A percentile compares a stretch with the other conserved stretches of the same genome.
Evolutionary conservation across 1,284 basidiomycete species (phyloP).

Genomic region (Peniophora sp.): DNA sequence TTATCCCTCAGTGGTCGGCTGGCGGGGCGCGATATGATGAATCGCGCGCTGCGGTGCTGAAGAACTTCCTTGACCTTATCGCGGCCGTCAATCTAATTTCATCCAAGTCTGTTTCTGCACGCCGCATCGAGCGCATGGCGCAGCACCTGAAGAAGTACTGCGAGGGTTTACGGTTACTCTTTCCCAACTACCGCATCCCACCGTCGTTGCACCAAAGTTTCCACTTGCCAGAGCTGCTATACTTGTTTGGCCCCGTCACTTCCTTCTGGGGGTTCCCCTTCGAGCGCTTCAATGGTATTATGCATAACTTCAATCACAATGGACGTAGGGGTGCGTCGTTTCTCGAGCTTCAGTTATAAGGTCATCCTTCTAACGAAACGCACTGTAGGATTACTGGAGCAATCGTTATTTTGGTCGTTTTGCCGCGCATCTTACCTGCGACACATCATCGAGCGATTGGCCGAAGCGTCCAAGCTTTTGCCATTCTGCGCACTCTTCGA

Average conservation of each 20-base stretch:
- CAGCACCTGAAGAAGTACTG: neutral
- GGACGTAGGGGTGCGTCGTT: too few species aligned
- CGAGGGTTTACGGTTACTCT: neutral
- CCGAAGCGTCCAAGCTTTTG: too few species aligned
- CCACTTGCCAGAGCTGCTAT: neutral
- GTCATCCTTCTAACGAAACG: too few species aligned
- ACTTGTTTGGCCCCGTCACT: conserved; percentile 22
- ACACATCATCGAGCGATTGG: too few species aligned
- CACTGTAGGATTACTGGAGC: too few species aligned
- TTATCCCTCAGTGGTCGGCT: conserved; percentile 5
- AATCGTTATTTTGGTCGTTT: too few species aligned
- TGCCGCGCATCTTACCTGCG: too few species aligned
- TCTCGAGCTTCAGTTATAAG: too few species aligned
- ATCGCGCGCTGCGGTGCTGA: neutral
- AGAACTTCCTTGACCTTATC: conserved; percentile 6
- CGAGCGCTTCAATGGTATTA: conserved; percentile 23
- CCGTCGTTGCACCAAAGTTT: neutral
- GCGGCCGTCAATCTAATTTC: conserved; percentile 1
- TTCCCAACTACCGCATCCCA: neutral
- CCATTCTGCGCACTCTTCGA: too few species aligned
- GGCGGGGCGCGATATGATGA: neutral
- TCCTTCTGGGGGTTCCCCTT: conserved; percentile 24
- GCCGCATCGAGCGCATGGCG: neutral
- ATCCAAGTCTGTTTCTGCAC: neutral
- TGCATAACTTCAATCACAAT: too few species aligned